A percentile compares a stretch with the other conserved stretches of the same genome.
These are phyloP conservation scores for Cystobasidium slooffiae DNA, from an alignment of 1,284 basidiomycete genomes.

Conservation along the genomic window DNA sequence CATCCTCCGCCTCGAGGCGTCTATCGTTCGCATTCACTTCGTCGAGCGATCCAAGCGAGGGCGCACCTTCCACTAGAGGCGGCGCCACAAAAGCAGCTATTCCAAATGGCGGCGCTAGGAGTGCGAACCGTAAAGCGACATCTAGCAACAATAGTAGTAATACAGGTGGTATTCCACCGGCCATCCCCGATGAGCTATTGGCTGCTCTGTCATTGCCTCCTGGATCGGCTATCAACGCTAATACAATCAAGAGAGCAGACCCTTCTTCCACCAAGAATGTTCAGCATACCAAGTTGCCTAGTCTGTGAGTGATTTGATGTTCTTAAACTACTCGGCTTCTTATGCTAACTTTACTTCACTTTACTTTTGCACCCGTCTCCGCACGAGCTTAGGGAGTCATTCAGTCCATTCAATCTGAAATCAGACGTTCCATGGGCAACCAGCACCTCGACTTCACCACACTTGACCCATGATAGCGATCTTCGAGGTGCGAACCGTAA, in stretches of 20 bases:
- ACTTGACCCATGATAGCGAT: background rate
- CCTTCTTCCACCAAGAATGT: background rate
- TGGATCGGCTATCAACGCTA: background rate
- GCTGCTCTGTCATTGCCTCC: constrained; percentile 24
- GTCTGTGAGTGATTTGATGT: background rate
- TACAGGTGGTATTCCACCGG: constrained; percentile 3
- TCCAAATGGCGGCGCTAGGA: background rate
- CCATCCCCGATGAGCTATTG: constrained; percentile 28
- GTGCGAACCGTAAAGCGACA: background rate
- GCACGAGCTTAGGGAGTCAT: background rate
- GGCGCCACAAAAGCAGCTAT: constrained; percentile 2
- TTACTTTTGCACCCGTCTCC: background rate
- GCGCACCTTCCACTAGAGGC: background rate
- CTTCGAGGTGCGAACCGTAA: background rate
- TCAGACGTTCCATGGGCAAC: background rate
- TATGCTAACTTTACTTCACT: background rate
- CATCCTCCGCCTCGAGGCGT: background rate
- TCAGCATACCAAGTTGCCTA: background rate
- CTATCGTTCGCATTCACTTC: background rate
- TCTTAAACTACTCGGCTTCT: background rate
- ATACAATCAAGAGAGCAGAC: background rate
- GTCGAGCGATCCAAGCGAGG: no score
- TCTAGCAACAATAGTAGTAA: background rate
- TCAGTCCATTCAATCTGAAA: background rate
- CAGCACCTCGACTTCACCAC: background rate